phyloP scores from a whole-genome alignment of 2,329 filamentous ascomycete species.

The Cercospora canescens region DNA sequence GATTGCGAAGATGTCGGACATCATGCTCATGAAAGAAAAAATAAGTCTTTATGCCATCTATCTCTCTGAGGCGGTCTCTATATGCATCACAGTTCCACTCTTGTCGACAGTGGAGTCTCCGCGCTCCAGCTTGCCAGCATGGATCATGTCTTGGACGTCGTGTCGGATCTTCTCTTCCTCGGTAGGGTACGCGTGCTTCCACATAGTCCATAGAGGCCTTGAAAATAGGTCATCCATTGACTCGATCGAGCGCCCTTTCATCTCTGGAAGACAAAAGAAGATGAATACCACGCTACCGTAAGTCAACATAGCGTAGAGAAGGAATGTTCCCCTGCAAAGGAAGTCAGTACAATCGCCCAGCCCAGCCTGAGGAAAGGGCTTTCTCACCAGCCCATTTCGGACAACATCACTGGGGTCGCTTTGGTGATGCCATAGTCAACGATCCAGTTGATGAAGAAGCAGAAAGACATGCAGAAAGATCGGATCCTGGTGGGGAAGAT shows the following conservation, averaged over 20 bases:
- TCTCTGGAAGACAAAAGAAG: slow-evolving; percentile 24
- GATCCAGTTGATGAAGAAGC: slow-evolving; percentile 28
- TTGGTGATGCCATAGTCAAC: slow-evolving; percentile 25
- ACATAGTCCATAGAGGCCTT: slow-evolving; percentile 24
- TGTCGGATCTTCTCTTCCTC: slow-evolving; percentile 25
- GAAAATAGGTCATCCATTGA: slow-evolving; percentile 27
- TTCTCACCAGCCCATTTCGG: slow-evolving; percentile 18
- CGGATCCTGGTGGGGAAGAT: slow-evolving; percentile 24
- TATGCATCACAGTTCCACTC: slow-evolving; percentile 1
- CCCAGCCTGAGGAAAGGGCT: neutral
- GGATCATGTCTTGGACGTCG: slow-evolving; percentile 22
- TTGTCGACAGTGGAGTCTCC: slow-evolving; percentile 9
- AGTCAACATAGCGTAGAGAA: slow-evolving; percentile 23
- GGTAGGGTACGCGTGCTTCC: slow-evolving; percentile 22
- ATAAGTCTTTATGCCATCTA: neutral
- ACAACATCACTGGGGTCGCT: slow-evolving; percentile 23
- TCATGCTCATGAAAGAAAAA: neutral
- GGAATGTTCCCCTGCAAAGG: slow-evolving; percentile 15
- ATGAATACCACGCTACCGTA: slow-evolving; percentile 23
- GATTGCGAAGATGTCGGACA: neutral
- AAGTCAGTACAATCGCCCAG: neutral
- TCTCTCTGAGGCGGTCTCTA: slow-evolving; percentile 7
- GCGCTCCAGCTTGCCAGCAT: slow-evolving; percentile 15
- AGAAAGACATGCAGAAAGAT: slow-evolving; percentile 25
- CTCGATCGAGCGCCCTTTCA: slow-evolving; percentile 25